These are phyloP conservation scores for Backusella westeae DNA, from an alignment of 192 early-diverging fungal species.

Conservation along the genomic window DNA sequence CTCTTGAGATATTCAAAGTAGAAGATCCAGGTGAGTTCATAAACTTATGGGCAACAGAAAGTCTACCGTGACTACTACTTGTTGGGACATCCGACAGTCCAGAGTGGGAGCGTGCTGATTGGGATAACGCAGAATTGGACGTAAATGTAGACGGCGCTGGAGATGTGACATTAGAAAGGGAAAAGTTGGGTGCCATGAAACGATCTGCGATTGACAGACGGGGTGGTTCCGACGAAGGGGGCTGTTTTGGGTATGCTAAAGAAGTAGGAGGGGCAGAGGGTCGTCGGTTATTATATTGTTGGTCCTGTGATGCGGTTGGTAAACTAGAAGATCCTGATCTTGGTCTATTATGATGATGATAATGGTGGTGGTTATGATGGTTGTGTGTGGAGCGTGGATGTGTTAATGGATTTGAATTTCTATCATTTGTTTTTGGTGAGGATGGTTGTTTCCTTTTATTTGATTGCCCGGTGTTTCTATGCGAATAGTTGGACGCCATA, in stretches of 20 bases:
- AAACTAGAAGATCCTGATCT: conserved; percentile 1
- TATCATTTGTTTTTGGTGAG: not conserved
- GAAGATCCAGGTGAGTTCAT: not conserved
- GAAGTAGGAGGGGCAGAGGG: not conserved
- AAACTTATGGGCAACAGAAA: conserved; percentile 11
- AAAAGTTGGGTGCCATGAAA: not conserved
- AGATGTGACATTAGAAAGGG: not conserved
- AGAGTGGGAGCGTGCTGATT: not conserved
- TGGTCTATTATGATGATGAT: not conserved
- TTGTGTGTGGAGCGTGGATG: not conserved
- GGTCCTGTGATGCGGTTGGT: not conserved
- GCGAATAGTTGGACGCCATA: not conserved
- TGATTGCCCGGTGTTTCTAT: not conserved
- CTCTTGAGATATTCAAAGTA: not conserved
- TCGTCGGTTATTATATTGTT: not conserved
- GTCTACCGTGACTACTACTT: not conserved
- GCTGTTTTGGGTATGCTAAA: not conserved
- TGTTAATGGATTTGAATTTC: not conserved
- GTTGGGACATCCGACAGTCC: not conserved
- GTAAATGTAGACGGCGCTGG: not conserved
- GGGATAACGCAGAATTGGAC: not conserved
- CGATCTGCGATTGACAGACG: conserved; percentile 12
- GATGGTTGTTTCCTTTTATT: not conserved
- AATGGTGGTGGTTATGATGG: not conserved
- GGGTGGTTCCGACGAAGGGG: not conserved